Base-by-base conservation (phyloP, 1,284 basidiomycete genomes). In the Ustilago vetiveriae region DNA sequence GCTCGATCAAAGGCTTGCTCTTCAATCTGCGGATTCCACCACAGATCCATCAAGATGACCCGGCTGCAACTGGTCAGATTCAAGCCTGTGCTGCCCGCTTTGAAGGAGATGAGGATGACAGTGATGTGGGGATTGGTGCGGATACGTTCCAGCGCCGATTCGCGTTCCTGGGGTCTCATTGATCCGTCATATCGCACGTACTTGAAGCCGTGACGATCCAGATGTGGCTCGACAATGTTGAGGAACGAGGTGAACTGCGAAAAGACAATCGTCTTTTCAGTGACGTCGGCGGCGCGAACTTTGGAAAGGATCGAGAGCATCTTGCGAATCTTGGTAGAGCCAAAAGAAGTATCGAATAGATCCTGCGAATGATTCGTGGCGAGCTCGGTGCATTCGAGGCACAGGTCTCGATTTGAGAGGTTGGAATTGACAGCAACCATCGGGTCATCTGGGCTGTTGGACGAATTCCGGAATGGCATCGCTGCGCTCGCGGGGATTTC, bases 31-130 rank as follows among this genome's bases (percentile, higher is more conserved):
- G 78, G 82, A 54, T 82, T 80, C 92, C 93, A 97, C 95, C 95
- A 98, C 47, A 96, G 83, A 80, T 97, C 94, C 63, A 92, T 88
- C 6, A 97, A 85, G 71, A 96, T 90, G 44, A 96, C 94, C 68
- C 94, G 92, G 82, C 93, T 95, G 84, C 95, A 98, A 48, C 89
- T 90, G 0, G 94, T 97, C 75, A 98, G 81, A 81, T 98, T 98
- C 36, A 98, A 86, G 46, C 94, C 93, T 88, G 92, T 93, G 77
- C 90, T 91, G 2, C 94, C 94, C 13, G 94, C 92, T 82, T 96
- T 97, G 88, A 98, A 95, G 0, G 93, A 96, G 64, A 98, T 95
- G 62, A 98, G 84, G 59, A 98, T 97, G 33, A 95, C 88, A 10
- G 76, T 86, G 14, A 85, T 87, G 3, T 76, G 84, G 10, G 83